These are phyloP conservation scores for Dillenia suffruticosa DNA, from an alignment of 164 flowering plant genomes.

Conservation along the genomic window DNA sequence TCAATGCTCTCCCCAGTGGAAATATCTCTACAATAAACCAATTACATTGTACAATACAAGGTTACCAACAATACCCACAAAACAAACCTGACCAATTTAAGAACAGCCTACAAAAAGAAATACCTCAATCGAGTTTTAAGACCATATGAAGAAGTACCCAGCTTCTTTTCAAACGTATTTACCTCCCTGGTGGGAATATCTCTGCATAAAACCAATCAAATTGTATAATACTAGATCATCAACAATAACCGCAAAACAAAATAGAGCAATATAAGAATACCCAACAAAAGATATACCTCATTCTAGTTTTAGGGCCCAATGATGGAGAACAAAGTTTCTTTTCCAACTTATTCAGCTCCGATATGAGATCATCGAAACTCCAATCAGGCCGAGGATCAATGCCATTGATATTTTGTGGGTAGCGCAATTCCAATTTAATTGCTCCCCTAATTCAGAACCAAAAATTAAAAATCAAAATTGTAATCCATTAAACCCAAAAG, in stretches of 20 bases:
- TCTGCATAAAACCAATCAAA: too few relatives aligned
- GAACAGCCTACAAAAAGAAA: too few relatives aligned
- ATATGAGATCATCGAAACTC: slow-evolving; percentile 47
- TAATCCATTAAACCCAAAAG: too few relatives aligned
- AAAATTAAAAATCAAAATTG: too few relatives aligned
- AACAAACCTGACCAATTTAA: too few relatives aligned
- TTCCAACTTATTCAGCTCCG: slow-evolving; percentile 59
- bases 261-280: too few relatives aligned
- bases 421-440: slow-evolving; percentile 42
- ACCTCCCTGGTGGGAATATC: too few relatives aligned
- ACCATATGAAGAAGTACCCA: too few relatives aligned
- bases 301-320: slow-evolving; percentile 20
- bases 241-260: background rate
- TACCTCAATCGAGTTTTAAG: too few relatives aligned
- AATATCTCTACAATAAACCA: slow-evolving; percentile 11
- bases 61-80: too few relatives aligned
- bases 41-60: background rate
- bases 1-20: background rate
- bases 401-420: slow-evolving; percentile 32
- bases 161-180: too few relatives aligned
- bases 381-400: slow-evolving; percentile 68
- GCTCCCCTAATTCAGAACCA: slow-evolving; percentile 35
- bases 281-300: slow-evolving; percentile 17
- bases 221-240: too few relatives aligned
- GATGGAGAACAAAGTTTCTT: slow-evolving; percentile 18